Conservation (phyloP, 192 early-diverging fungal species). For the Chytriomyces hyalinus region DNA sequence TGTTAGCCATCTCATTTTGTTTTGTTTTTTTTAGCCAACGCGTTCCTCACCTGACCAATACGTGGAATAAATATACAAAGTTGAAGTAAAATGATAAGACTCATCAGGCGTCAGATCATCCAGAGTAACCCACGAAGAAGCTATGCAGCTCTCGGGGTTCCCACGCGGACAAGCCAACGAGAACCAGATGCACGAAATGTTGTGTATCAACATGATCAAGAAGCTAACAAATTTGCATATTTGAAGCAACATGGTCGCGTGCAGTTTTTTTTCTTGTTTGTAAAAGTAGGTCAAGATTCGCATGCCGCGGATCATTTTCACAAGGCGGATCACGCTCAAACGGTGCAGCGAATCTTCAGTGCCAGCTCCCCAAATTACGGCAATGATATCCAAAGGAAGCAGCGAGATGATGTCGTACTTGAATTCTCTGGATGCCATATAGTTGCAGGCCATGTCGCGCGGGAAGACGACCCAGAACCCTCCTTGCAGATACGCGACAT, state of each 20-base stretch:
- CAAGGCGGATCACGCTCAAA: slow-evolving; percentile 46
- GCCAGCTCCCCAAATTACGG: slow-evolving; percentile 36
- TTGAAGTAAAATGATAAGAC: background rate
- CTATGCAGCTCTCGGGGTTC: background rate
- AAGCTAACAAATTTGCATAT: slow-evolving; percentile 53
- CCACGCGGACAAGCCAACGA: slow-evolving; percentile 40
- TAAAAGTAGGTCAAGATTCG: slow-evolving; percentile 45
- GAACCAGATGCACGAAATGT: slow-evolving; percentile 53
- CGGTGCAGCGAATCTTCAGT: slow-evolving; percentile 7
- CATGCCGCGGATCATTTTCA: slow-evolving; percentile 45
- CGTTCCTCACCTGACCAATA: slow-evolving; percentile 51
- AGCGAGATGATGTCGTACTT: slow-evolving; percentile 45
- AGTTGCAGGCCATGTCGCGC: slow-evolving; percentile 54
- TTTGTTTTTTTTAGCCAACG: background rate
- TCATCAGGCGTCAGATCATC: background rate
- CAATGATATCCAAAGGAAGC: slow-evolving; percentile 45
- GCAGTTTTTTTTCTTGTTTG: slow-evolving; percentile 51
- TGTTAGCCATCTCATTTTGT: background rate
- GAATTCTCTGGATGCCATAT: slow-evolving; percentile 49
- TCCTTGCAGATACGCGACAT: slow-evolving; percentile 53
- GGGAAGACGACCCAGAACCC: slow-evolving; percentile 63
- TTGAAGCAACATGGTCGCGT: slow-evolving; percentile 50
- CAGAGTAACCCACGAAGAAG: slow-evolving; percentile 17
- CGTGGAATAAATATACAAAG: slow-evolving; percentile 6
- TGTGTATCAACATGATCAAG: slow-evolving; percentile 41